phyloP scores from a whole-genome alignment of 1,284 basidiomycete species.

The Trichosporon sp. region DNA sequence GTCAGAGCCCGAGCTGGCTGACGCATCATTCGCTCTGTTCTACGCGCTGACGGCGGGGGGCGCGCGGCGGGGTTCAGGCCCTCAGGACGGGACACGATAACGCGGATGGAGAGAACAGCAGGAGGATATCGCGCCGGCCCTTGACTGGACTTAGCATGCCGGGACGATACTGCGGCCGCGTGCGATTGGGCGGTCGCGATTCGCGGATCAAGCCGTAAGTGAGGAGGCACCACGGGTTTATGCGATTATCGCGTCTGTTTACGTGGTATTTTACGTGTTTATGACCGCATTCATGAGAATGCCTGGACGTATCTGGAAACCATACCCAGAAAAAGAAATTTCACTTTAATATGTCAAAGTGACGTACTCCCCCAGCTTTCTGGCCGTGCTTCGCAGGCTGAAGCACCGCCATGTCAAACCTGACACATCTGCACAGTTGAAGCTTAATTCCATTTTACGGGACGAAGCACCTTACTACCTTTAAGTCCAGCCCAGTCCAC shows the following conservation, averaged over 20 bases:
- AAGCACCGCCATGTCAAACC: not conserved
- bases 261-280: not conserved
- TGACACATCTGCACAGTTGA: not conserved
- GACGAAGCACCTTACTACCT: not conserved
- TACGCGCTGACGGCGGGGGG: not conserved
- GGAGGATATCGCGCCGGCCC: not conserved
- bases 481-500: not conserved
- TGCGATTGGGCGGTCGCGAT: not conserved
- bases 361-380: not conserved
- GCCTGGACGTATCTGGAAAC: not conserved
- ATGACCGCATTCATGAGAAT: not conserved
- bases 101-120: not conserved
- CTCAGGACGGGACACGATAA: not conserved
- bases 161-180: not conserved
- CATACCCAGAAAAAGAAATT: not conserved
- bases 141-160: not conserved
- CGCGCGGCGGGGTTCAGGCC: not conserved
- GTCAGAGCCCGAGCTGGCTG: not conserved
- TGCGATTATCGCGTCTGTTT: not conserved
- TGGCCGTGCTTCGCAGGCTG: not conserved
- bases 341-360: not conserved
- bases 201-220: not conserved
- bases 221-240: not conserved
- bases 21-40: not conserved
- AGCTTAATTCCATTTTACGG: not conserved